Evolutionary conservation across 2,329 filamentous ascomycete genomes (phyloP).

Genomic region (Exutisphaerella laricina): DNA sequence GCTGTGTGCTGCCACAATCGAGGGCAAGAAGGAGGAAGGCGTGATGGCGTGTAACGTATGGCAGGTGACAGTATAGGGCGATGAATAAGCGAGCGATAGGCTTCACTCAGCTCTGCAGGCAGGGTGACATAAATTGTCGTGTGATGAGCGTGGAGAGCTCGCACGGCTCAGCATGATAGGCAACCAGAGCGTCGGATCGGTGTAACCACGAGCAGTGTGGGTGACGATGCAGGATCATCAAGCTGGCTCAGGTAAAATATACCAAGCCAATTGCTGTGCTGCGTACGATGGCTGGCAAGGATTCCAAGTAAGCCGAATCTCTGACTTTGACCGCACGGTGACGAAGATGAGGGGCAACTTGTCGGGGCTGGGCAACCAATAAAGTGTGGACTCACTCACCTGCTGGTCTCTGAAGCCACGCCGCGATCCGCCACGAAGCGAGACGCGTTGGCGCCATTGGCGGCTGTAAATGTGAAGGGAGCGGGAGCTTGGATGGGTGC

Average conservation of each 20-base stretch:
- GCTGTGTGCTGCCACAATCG: background rate
- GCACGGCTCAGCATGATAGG: conserved; percentile 19
- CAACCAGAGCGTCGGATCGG: conserved; percentile 18
- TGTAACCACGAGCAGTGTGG: conserved; percentile 14
- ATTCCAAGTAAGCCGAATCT: conserved; percentile 14
- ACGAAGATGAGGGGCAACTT: conserved; percentile 11
- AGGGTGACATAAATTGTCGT: conserved; percentile 22
- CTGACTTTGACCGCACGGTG: conserved; percentile 10
- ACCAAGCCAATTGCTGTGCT: conserved; percentile 16
- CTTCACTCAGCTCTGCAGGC: conserved; percentile 15
- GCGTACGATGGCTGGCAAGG: conserved; percentile 11
- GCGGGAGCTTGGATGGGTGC: conserved; percentile 43
- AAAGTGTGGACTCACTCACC: conserved; percentile 46
- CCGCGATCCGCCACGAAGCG: conserved; percentile 50
- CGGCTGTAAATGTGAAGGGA: conserved; percentile 42
- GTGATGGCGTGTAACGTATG: conserved; percentile 23
- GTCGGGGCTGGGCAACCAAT: conserved; percentile 18
- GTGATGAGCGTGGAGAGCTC: conserved; percentile 17
- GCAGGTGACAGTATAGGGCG: conserved; percentile 16
- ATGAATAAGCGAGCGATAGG: conserved; percentile 7
- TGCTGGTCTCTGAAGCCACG: conserved; percentile 45
- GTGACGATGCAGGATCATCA: conserved; percentile 15
- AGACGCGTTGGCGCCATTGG: conserved; percentile 39
- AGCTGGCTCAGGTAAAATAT: conserved; percentile 9
- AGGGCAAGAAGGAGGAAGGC: conserved; percentile 5